phyloP scores from a whole-genome alignment of 352 stramenopile genomes.

The Aphanomyces invadans region DNA sequence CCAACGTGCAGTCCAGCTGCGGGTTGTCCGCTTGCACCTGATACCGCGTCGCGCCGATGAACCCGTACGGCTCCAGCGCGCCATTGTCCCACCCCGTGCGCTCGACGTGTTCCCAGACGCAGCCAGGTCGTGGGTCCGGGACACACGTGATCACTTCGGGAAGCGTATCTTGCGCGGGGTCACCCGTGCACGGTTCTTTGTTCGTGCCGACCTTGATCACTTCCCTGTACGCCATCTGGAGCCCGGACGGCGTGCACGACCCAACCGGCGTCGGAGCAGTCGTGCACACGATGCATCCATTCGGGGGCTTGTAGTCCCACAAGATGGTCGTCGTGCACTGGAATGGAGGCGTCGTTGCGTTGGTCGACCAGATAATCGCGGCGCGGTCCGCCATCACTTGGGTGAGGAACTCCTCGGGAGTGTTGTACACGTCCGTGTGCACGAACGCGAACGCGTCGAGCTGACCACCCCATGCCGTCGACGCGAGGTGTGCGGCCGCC shows the following conservation, averaged over 20 bases:
- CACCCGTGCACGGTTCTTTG: neutral
- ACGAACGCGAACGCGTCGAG: slow-evolving; percentile 2
- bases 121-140: neutral
- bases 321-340: slow-evolving; percentile 2
- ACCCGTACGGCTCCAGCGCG: neutral
- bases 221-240: neutral
- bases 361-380: neutral
- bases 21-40: slow-evolving; percentile 4
- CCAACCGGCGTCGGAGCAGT: neutral
- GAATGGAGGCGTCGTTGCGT: neutral
- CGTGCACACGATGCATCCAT: neutral
- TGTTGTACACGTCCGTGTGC: slow-evolving; percentile 3
- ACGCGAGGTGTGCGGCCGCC: neutral
- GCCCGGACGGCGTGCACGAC: neutral
- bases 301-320: slow-evolving; percentile 1
- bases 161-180: neutral
- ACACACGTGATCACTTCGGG: neutral
- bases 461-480: neutral
- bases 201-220: slow-evolving; percentile 3
- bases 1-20: neutral
- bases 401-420: slow-evolving; percentile 6
- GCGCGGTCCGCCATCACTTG: slow-evolving; percentile 10
- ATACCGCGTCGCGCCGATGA: neutral
- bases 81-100: neutral
- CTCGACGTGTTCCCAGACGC: neutral